phyloP scores from a whole-genome alignment of 169 alveolate species.

The Plasmodium knowlesi region DNA sequence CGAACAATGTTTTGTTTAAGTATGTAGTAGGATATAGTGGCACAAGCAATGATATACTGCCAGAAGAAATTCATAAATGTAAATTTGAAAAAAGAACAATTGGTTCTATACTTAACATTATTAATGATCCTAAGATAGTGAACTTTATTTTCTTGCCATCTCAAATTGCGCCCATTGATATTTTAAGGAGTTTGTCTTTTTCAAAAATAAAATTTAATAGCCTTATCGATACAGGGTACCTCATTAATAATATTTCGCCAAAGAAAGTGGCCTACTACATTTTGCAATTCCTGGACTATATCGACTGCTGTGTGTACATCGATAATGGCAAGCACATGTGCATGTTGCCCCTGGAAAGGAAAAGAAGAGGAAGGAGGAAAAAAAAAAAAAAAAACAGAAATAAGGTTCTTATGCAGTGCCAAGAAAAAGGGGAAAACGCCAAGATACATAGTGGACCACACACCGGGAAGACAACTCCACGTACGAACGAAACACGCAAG shows the following conservation, averaged over 20 bases:
- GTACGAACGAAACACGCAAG: background rate
- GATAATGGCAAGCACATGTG: constrained; percentile 78
- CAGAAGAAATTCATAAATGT: constrained; percentile 90
- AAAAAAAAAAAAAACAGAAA: background rate
- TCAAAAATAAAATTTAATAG: constrained; percentile 54
- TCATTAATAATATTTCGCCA: constrained; percentile 67
- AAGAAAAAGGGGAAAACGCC: background rate
- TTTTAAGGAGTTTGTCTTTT: constrained; percentile 36
- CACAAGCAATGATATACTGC: constrained; percentile 93
- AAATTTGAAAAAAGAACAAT: constrained; percentile 91
- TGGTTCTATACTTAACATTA: constrained; percentile 87
- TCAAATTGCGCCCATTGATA: constrained; percentile 53
- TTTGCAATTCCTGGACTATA: constrained; percentile 59
- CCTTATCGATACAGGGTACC: constrained; percentile 66
- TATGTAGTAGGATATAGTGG: constrained; percentile 94
- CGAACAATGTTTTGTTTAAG: constrained; percentile 89
- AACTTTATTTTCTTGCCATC: constrained; percentile 73
- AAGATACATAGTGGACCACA: constrained; percentile 31
- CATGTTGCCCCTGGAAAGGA: constrained; percentile 68
- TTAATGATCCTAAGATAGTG: constrained; percentile 78
- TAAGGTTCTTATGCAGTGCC: background rate
- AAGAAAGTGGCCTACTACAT: constrained; percentile 72
- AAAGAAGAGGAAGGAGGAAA: background rate
- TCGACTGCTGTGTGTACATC: constrained; percentile 67
- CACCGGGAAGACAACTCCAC: constrained; percentile 9